These are phyloP conservation scores for Mucor saturninus DNA, from an alignment of 371 early-diverging fungal genomes.

Conservation along the genomic window DNA sequence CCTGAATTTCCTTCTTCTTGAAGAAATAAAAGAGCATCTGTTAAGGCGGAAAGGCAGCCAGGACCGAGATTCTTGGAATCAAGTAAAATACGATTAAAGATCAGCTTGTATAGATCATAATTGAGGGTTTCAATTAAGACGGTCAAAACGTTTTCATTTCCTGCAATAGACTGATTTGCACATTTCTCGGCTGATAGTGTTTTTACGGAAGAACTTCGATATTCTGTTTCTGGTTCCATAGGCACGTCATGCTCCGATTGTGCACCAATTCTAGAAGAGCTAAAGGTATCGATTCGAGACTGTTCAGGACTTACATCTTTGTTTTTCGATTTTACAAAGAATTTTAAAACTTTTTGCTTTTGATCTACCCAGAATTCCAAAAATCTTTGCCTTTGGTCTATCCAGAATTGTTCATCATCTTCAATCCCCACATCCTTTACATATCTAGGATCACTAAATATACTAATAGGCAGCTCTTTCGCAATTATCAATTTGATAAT, in stretches of 20 bases:
- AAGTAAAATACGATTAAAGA: conserved; percentile 19
- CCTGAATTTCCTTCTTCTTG: conserved; percentile 13
- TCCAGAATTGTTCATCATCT: not conserved
- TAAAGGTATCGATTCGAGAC: too few species aligned
- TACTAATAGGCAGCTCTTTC: conserved; percentile 4
- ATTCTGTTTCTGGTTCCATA: not conserved
- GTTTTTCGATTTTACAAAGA: too few species aligned
- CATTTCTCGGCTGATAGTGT: not conserved
- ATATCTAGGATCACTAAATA: conserved; percentile 13
- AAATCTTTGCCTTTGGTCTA: not conserved
- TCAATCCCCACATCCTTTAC: not conserved
- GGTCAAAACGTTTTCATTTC: conserved; percentile 15
- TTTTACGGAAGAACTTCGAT: not conserved
- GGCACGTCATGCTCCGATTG: too few species aligned
- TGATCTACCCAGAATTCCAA: too few species aligned
- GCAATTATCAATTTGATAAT: conserved; percentile 5
- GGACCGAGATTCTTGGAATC: conserved; percentile 10
- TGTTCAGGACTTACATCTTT: too few species aligned
- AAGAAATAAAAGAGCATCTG: conserved; percentile 10
- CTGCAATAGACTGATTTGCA: not conserved
- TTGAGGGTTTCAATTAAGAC: conserved; percentile 8
- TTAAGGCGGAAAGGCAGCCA: conserved; percentile 10
- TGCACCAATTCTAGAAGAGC: too few species aligned
- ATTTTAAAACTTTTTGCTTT: too few species aligned
- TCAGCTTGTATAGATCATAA: conserved; percentile 7